phyloP scores from a whole-genome alignment of 805 yeast genomes.

The Yarrowia deformans region DNA sequence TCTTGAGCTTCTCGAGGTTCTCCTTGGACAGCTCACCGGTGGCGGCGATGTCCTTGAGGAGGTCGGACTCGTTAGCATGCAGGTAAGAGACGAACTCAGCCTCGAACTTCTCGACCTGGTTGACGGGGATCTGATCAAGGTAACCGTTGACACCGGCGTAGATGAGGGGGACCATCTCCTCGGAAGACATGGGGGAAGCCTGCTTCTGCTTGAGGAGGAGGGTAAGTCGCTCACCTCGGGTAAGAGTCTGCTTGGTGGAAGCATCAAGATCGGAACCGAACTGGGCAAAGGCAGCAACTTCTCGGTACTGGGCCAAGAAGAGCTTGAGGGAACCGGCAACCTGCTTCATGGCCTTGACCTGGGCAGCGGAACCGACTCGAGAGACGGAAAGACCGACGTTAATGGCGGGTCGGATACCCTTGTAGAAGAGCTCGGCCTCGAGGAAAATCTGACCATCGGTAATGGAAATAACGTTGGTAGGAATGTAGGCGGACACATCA shows the following conservation, averaged over 20 bases:
- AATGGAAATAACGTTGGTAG: conserved; percentile 96
- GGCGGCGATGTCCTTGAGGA: conserved; percentile 82
- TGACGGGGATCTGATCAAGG: conserved; percentile 86
- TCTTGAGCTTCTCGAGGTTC: conserved; percentile 81
- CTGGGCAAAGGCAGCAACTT: conserved; percentile 99
- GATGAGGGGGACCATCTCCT: conserved; percentile 98
- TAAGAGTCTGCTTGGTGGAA: conserved; percentile 97
- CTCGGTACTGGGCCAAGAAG: conserved; percentile 99
- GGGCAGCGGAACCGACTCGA: conserved; percentile 99
- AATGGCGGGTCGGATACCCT: conserved; percentile 99
- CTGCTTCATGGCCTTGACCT: conserved; percentile 99
- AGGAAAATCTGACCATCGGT: conserved; percentile 98
- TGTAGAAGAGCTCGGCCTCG: conserved; percentile 99
- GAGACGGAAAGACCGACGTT: conserved; percentile 99
- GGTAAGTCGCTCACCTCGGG: conserved; percentile 99
- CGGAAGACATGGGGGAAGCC: conserved; percentile 95
- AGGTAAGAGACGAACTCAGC: conserved; percentile 88
- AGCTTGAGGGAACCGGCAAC: conserved; percentile 99
- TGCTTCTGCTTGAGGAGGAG: conserved; percentile 98
- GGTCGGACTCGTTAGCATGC: conserved; percentile 85
- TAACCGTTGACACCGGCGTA: conserved; percentile 99
- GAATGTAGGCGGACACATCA: conserved; percentile 97
- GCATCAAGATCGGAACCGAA: conserved; percentile 99
- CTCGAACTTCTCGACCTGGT: conserved; percentile 91
- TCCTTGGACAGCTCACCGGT: conserved; percentile 93